Evolutionary conservation across 805 yeast species (phyloP).

Genomic region (Blastobotrys peoriensis): DNA sequence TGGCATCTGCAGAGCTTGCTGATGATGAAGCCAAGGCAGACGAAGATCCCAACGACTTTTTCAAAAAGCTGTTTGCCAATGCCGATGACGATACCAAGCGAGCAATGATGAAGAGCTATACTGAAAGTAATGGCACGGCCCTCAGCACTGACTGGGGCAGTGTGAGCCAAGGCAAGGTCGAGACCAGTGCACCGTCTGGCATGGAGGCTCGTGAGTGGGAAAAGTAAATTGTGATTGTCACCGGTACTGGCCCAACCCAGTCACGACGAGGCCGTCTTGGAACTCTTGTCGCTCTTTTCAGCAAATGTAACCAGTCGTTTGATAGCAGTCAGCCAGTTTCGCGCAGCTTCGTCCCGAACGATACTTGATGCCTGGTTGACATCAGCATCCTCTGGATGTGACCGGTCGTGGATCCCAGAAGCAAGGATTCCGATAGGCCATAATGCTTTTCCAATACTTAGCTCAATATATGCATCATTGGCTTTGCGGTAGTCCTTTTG

Average conservation of each 20-base stretch:
- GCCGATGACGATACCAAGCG: conserved; percentile 83
- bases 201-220: conserved; percentile 48
- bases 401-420: conserved; percentile 74
- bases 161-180: conserved; percentile 59
- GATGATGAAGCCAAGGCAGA: conserved; percentile 38
- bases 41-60: conserved; percentile 51
- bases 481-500: conserved; percentile 44
- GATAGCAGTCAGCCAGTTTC: conserved; percentile 70
- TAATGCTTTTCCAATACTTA: conserved; percentile 81
- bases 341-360: conserved; percentile 68
- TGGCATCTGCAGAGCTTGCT: conserved; percentile 30
- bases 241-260: too few species aligned
- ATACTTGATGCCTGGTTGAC: conserved; percentile 49
- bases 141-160: conserved; percentile 91
- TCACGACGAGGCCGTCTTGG: too few species aligned
- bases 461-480: conserved; percentile 61
- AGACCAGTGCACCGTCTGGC: conserved; percentile 70
- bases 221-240: neutral
- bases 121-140: conserved; percentile 92
- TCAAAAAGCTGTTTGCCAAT: conserved; percentile 62
- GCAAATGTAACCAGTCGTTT: conserved; percentile 64
- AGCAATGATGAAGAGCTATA: conserved; percentile 95
- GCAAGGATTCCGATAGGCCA: conserved; percentile 87
- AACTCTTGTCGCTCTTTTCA: conserved; percentile 30
- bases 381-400: conserved; percentile 40